Evolutionary conservation across 331 rosid species (phyloP).

Genomic region (Rosa hybrid): DNA sequence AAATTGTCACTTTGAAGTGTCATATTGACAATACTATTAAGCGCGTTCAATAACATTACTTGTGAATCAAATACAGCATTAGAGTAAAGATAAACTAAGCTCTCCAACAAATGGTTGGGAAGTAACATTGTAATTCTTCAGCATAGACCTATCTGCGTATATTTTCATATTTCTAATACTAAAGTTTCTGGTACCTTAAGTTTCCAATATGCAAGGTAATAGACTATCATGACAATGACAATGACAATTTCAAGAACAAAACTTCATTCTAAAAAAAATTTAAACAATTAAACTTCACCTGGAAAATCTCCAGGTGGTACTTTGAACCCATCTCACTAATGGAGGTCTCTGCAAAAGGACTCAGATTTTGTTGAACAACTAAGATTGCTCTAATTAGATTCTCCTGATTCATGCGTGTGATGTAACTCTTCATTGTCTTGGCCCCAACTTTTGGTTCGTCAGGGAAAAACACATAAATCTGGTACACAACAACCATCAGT

Average conservation of each 20-base stretch:
- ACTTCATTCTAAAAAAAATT: neutral
- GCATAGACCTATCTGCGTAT: neutral
- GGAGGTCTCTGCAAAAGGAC: constrained; percentile 51
- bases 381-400: constrained; percentile 60
- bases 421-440: constrained; percentile 55
- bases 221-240: neutral
- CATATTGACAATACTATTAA: neutral
- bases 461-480: constrained; percentile 74
- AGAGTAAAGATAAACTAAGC: neutral
- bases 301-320: constrained; percentile 32
- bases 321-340: constrained; percentile 50
- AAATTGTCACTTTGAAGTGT: neutral
- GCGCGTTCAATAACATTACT: neutral
- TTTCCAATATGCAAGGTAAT: neutral
- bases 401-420: constrained; percentile 59
- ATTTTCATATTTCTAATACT: neutral
- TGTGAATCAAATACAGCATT: neutral
- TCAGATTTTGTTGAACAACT: constrained; percentile 55
- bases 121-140: too few species aligned
- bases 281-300: neutral
- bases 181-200: neutral
- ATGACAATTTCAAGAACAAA: neutral
- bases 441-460: constrained; percentile 75
- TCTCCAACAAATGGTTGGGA: too few species aligned
- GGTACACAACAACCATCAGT: constrained; percentile 24